phyloP scores from a whole-genome alignment of 1,284 basidiomycete genomes.

The Chiua sp. region DNA sequence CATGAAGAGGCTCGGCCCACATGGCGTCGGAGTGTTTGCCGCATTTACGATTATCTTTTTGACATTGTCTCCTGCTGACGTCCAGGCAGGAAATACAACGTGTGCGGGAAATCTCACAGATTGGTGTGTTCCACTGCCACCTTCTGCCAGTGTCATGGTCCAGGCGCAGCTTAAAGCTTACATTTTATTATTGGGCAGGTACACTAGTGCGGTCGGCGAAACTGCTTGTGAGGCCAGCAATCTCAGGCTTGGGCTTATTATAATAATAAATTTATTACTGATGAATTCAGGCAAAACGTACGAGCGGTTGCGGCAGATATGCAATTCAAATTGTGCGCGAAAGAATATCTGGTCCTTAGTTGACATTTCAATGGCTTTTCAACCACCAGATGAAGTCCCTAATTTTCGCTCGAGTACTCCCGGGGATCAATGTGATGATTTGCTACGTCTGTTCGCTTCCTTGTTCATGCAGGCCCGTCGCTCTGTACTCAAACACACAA shows the following conservation, averaged over 20 bases:
- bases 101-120: conserved; percentile 21
- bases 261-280: not conserved
- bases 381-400: conserved; percentile 20
- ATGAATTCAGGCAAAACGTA: conserved; percentile 32
- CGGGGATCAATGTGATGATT: conserved; percentile 33
- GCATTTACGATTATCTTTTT: not conserved
- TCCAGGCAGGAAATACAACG: conserved; percentile 17
- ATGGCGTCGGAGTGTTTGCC: not conserved
- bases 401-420: conserved; percentile 23
- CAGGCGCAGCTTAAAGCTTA: too few relatives aligned
- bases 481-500: not conserved
- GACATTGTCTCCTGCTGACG: not conserved
- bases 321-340: conserved; percentile 31
- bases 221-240: conserved; percentile 34
- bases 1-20: not conserved
- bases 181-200: conserved; percentile 26
- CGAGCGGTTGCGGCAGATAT: conserved; percentile 37
- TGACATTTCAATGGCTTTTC: conserved; percentile 5
- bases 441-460: conserved; percentile 19
- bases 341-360: too few relatives aligned
- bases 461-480: not conserved
- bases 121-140: conserved; percentile 8
- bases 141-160: too few relatives aligned
- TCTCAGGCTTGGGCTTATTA: not conserved
- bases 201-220: conserved; percentile 36